Base-by-base conservation (phyloP, 2,329 filamentous ascomycete genomes). In the Bisporella sp. region DNA sequence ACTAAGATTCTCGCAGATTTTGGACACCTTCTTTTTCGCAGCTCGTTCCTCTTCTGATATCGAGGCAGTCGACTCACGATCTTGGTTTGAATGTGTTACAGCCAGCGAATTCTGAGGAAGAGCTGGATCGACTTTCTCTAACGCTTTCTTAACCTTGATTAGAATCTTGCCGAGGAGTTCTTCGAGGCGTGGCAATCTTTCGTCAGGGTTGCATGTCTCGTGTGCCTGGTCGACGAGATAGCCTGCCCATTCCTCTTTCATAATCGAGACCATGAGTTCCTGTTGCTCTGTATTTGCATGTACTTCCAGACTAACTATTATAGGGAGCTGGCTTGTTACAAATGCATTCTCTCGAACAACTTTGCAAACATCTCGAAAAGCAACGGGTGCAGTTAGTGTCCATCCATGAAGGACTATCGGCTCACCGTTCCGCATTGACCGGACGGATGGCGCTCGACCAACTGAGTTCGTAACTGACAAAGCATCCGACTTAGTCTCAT, bases 251-350 rank as follows among this genome's bases (percentile, higher is more conserved):
- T 88, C 85, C 58, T 96, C 82, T 57, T 83, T 83, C 86, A 99
- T 96, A 56, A 97, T 95, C 50, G 87, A 79, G 8, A 96, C 91
- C 88, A 97, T 96, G 46, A 87, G 78, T 56, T 89, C 82, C 67
- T 99, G 93, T 67, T 97, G 92, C 48, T 87, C 81, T 1, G 77
- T 72, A 54, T 85, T 81, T 11, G 89, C 85, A 66, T 97, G 92
- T 0, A 97, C 88, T 68, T 99, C 93, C 5, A 97, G 76, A 65
- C 90, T 96, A 57, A 97, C 81, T 52, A 97, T 95, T 39, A 99
- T 73, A 1, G 93, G 93, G 21, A 96, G 73, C 47, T 87, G 79
- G 53, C 81, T 91, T 5, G 73, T 78, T 31, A 80, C 72, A 61
- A 97, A 97, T 0, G 89, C 91, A 52, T 82, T 81, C 50, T 95